Evolutionary conservation across 148 eudicot species (phyloP).

Genomic region (Euryodendron excelsum): DNA sequence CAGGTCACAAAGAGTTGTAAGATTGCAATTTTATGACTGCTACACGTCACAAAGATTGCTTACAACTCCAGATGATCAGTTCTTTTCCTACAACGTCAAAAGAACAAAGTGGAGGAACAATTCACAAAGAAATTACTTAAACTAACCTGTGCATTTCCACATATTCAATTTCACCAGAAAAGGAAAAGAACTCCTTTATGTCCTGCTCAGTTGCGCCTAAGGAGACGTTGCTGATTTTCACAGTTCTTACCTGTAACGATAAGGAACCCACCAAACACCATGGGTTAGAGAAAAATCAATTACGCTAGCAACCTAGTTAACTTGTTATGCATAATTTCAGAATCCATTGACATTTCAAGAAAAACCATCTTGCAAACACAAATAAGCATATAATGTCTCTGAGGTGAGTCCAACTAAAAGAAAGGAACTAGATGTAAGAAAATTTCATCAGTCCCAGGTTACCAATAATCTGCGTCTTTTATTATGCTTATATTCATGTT

Average conservation of each 20-base stretch:
- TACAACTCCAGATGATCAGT: neutral
- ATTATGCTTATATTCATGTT: no score
- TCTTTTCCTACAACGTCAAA: neutral
- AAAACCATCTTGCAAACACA: neutral
- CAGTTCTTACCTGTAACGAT: constrained; percentile 54
- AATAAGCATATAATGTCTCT: neutral
- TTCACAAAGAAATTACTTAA: neutral
- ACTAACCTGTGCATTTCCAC: constrained; percentile 71
- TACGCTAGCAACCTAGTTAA: no score
- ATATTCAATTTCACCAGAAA: constrained; percentile 78
- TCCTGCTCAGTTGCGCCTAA: constrained; percentile 72
- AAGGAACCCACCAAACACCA: neutral
- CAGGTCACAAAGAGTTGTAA: neutral
- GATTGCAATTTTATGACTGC: neutral
- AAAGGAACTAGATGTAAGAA: neutral
- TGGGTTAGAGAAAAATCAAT: neutral
- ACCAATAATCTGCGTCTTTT: no score
- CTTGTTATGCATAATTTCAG: neutral
- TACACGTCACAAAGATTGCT: neutral
- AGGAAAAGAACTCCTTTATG: constrained; percentile 81
- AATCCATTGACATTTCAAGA: neutral
- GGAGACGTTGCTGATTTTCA: constrained; percentile 80
- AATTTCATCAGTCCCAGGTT: neutral
- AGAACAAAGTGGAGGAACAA: neutral
- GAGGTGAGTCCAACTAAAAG: neutral